These are phyloP conservation scores for Candida freyschussii DNA, from an alignment of 1,139 yeast species.

Conservation along the genomic window DNA sequence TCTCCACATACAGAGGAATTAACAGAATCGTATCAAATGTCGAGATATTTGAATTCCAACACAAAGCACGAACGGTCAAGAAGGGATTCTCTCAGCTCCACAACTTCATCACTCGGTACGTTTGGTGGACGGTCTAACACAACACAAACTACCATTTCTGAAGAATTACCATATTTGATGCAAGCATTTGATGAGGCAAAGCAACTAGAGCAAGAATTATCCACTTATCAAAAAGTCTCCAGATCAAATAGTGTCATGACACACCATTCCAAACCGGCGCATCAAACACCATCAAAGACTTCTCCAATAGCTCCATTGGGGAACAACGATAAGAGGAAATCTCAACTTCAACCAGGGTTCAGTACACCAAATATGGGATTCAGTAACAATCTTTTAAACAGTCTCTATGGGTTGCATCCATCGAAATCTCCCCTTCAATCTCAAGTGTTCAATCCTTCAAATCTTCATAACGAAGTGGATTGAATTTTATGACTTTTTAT, in stretches of 20 bases:
- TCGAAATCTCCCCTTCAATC: slow-evolving; percentile 2
- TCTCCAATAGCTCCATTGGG: slow-evolving; percentile 7
- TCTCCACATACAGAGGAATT: slow-evolving; percentile 9
- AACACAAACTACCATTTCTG: slow-evolving; percentile 26
- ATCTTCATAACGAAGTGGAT: slow-evolving; percentile 20
- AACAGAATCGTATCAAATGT: slow-evolving; percentile 9
- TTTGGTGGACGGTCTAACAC: slow-evolving; percentile 8
- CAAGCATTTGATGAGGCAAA: slow-evolving; percentile 34
- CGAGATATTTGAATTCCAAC: slow-evolving; percentile 7
- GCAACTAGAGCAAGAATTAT: slow-evolving; percentile 24
- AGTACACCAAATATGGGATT: slow-evolving; percentile 20
- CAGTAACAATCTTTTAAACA: slow-evolving; percentile 19
- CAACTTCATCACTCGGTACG: slow-evolving; percentile 17
- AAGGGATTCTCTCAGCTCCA: slow-evolving; percentile 17
- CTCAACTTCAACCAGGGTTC: slow-evolving; percentile 14
- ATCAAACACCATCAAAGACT: slow-evolving; percentile 3
- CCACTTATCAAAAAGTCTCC: slow-evolving; percentile 10
- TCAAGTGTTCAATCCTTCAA: slow-evolving; percentile 9
- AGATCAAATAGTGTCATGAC: not conserved
- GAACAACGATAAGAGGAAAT: slow-evolving; percentile 7
- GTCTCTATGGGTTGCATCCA: slow-evolving; percentile 25
- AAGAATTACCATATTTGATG: slow-evolving; percentile 32
- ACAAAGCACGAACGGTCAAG: slow-evolving; percentile 5
- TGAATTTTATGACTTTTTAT: slow-evolving; percentile 7
- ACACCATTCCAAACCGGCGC: not conserved